A percentile compares a stretch with the other conserved stretches of the same genome.
phyloP scores from a whole-genome alignment of 1,284 basidiomycete genomes.

The Wolfiporia cocos region DNA sequence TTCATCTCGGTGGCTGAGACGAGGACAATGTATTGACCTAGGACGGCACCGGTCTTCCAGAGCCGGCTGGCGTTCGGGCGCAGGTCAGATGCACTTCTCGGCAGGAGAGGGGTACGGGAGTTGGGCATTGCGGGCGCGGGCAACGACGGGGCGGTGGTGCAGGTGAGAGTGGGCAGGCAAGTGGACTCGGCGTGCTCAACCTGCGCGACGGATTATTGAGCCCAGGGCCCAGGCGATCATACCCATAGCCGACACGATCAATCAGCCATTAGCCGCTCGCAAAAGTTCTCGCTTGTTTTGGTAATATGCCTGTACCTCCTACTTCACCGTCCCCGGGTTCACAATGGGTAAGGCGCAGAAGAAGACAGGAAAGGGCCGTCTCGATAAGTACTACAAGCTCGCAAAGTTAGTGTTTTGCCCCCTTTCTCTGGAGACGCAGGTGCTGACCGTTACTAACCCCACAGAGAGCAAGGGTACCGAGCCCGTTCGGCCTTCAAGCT shows the following conservation, averaged over 20 bases:
- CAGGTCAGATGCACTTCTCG: conserved; percentile 8
- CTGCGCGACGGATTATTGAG: no score
- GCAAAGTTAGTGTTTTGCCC: conserved; percentile 66
- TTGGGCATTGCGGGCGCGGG: no score
- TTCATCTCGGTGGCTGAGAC: no score
- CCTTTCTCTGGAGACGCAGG: conserved; percentile 2
- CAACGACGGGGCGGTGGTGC: no score
- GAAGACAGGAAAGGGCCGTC: conserved; percentile 91
- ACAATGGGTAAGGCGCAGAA: conserved; percentile 77
- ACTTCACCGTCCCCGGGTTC: not conserved
- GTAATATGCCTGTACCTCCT: no score
- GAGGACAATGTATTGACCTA: no score
- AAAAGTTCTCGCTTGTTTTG: no score
- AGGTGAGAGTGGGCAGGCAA: no score
- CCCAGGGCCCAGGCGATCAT: no score
- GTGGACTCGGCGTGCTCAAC: no score
- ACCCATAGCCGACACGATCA: no score
- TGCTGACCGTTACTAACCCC: conserved; percentile 9
- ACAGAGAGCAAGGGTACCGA: conserved; percentile 95
- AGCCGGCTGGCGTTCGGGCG: conserved; percentile 16
- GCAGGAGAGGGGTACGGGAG: conserved; percentile 21
- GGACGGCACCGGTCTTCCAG: conserved; percentile 25
- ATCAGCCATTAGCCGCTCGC: no score
- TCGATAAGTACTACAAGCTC: conserved; percentile 95
- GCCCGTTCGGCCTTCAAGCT: conserved; percentile 99